Base-by-base conservation (phyloP, 1,139 yeast species). In the Scheffersomyces segobiensis region DNA sequence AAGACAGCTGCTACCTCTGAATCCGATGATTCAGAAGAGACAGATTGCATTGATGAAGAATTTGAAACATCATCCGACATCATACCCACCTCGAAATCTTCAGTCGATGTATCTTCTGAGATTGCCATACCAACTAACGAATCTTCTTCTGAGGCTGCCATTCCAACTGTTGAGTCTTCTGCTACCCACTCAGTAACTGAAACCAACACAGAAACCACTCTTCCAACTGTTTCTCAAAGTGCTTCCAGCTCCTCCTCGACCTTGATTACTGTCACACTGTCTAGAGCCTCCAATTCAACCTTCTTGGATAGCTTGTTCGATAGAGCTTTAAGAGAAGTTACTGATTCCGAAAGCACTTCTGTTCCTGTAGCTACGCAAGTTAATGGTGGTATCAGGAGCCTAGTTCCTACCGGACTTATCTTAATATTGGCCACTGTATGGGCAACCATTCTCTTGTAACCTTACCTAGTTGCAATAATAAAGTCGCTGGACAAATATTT, bases 401-500 rank as follows among this genome's bases (percentile, higher is more conserved):
- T 48, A 48, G 24, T 26, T 48, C 24, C 50, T 17, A 24, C 26
- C 17, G 50, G 50, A 48, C 17, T 48, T 20, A 24, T 48, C 5
- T 24, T 48, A 8, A 14, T 48, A 5, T 20, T 48, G 50, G 18
- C 17, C 21, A n/a, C 50, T 19, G 50, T 48, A 14, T 48, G 19
- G 26, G 50, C 24, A 2, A 21, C 24, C 12, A 48, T 48, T 7
- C n/a, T 24, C 17, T 48, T 48, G 24, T 48, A 48, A 48, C 12
- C 21, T 47, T 19, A n/a, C 49, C 58, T 24, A 10, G 42, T 32
- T 2, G 12, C 63, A 57, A 56, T 60, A 56, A 61, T 60, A 56
- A 62, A 61, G 64, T 66, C 66, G 69, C 70, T 49, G 70, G 70
- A 60, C 69, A 66, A 65, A 64, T 63, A 55, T 59, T 56, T 51